Conservation (phyloP, 495 filamentous ascomycete genomes). For the Echria macrotheca region DNA sequence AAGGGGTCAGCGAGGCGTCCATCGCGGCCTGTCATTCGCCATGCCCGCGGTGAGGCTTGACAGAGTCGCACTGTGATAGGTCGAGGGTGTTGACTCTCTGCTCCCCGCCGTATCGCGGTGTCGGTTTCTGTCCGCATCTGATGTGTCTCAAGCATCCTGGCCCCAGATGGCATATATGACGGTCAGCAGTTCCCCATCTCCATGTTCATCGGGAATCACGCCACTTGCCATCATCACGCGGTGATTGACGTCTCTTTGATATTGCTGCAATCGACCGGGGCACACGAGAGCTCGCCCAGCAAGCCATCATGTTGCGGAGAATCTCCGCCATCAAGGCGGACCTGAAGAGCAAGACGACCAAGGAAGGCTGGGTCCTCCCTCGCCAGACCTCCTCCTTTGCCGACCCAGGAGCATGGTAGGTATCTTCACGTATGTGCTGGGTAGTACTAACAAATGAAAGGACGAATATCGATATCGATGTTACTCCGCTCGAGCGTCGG, state of each 20-base stretch:
- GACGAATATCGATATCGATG: conserved; percentile 44
- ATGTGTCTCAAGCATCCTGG: too few relatives aligned
- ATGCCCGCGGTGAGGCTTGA: conserved; percentile 3
- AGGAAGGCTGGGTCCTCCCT: conserved; percentile 38
- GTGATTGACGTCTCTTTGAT: neutral
- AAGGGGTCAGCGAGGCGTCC: conserved; percentile 2
- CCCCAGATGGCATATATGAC: conserved; percentile 16
- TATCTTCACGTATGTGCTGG: neutral
- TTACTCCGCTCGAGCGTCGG: conserved; percentile 38
- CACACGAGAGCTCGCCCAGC: neutral
- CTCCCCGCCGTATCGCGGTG: neutral
- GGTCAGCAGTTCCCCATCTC: conserved; percentile 1
- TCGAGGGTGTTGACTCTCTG: neutral
- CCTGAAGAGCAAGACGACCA: conserved; percentile 27
- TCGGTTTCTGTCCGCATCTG: neutral
- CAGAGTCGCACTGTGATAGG: conserved; percentile 5
- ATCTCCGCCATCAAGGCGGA: conserved; percentile 23
- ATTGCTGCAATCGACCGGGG: neutral
- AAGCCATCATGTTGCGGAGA: conserved; percentile 18
- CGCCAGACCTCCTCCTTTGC: conserved; percentile 32
- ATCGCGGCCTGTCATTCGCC: conserved; percentile 8
- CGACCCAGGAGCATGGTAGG: conserved; percentile 27
- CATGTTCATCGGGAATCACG: neutral
- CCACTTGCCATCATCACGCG: conserved; percentile 1
- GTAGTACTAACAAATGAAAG: conserved; percentile 10